Percentiles rank a stretch among this genome's conserved stretches.
Conservation (phyloP, 2,329 filamentous ascomycete genomes). For the Aspergillus piperis region DNA sequence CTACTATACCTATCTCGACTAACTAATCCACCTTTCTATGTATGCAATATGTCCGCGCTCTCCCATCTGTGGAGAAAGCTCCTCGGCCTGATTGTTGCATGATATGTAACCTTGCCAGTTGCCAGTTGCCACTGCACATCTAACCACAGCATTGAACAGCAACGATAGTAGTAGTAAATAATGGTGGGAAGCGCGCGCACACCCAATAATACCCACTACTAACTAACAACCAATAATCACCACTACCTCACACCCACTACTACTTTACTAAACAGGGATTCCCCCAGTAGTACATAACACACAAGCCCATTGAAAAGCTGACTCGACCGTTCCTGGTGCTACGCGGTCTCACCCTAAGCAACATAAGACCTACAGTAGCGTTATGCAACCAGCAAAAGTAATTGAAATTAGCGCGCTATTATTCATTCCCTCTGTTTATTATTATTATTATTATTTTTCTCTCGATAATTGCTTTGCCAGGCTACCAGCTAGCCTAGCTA, state of each 20-base stretch:
- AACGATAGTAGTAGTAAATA: no score
- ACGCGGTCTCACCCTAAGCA: constrained; percentile 1
- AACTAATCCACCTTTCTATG: not conserved
- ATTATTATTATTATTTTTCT: no score
- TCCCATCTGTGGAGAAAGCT: not conserved
- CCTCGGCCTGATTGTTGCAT: not conserved
- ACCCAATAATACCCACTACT: no score
- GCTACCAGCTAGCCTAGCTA: not conserved
- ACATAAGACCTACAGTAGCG: constrained; percentile 3
- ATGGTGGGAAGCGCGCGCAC: no score
- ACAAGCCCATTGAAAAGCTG: not conserved
- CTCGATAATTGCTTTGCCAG: not conserved
- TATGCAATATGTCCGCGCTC: not conserved
- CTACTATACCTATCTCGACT: no score
- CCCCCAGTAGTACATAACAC: not conserved
- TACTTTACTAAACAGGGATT: not conserved
- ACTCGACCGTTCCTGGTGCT: constrained; percentile 13
- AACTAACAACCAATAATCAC: no score
- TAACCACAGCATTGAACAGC: no score
- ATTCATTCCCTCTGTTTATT: no score
- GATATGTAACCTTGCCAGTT: constrained; percentile 1
- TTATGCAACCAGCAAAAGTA: not conserved
- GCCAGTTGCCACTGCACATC: no score
- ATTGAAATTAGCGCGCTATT: no score
- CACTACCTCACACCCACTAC: no score